Evolutionary conservation across 768 basidiomycete species (phyloP), one percentile per base, ranked within the genome.

Genomic region (Tricholomella constricta): DNA sequence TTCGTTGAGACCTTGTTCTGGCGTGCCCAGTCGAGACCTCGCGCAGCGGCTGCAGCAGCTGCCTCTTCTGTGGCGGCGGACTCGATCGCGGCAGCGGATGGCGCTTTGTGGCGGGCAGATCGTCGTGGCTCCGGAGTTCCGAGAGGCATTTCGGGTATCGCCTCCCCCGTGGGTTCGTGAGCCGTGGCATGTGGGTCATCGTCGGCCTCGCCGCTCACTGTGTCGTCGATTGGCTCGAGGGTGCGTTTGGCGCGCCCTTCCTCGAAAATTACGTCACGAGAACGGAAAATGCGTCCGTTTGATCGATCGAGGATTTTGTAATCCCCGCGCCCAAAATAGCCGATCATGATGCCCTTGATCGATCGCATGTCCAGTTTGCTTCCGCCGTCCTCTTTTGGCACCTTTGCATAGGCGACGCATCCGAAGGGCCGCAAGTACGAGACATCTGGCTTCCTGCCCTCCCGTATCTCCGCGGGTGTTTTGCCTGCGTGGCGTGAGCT

Each of bases 201-300:
- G 6, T 14, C 38, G 17, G 19, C 45, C 31, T 47, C 51, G 43
- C 17, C 50, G 32, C 40, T 35, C 5, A 48, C 19, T 20, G 51
- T 19, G 40, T 26, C 42, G 7, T 44, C 31, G 20, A 19, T 5
- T 17, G 51, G 14, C 14, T 25, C 5, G 11, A 20, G 7, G 7
- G 56, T 43, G 45, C 20, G 43, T 32, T 66, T 57, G 0, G 47
- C 54, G 0, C 0, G 4, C 1, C 65, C 61, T 40, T 68, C 65
- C 6, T 70, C 64, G 41, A 70, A 68, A 2, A 63, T 48, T 2
- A 70, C 56, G 36, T 69, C 56, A 3, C 62, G 32, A 1, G 55
- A 44, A 11, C 44, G 54, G 29, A 64, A 50, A 8, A 65, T 51
- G 15, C 17, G 17, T 6, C 63, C 61, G 1, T 35, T 48, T 0